Evolutionary conservation across 2,329 filamentous ascomycete genomes (phyloP).

Genomic region (Aspergillus calidoustus): DNA sequence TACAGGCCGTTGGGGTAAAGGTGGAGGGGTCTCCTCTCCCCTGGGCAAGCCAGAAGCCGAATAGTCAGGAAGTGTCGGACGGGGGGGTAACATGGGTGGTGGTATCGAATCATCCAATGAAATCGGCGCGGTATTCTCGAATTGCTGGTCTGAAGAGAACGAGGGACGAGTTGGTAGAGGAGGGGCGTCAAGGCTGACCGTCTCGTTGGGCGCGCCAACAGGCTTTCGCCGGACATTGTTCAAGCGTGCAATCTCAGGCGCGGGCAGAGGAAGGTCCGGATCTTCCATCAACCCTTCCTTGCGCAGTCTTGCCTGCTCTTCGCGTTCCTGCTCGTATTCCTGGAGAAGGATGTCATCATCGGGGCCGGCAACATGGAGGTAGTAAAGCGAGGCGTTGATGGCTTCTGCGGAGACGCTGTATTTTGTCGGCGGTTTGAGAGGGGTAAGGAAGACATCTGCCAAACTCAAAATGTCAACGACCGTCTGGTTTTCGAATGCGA

Average conservation of each 20-base stretch:
- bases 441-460: slow-evolving; percentile 86
- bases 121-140: slow-evolving; percentile 9
- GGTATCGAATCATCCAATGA: slow-evolving; percentile 19
- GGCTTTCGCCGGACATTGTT: slow-evolving; percentile 48
- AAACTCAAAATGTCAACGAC: slow-evolving; percentile 20
- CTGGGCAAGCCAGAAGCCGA: slow-evolving; percentile 2
- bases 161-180: slow-evolving; percentile 25
- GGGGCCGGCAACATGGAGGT: slow-evolving; percentile 76
- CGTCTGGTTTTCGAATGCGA: background rate
- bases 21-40: background rate
- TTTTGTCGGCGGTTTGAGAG: slow-evolving; percentile 84
- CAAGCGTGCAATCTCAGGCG: slow-evolving; percentile 37
- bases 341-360: slow-evolving; percentile 56
- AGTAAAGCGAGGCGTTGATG: slow-evolving; percentile 86
- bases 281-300: slow-evolving; percentile 31
- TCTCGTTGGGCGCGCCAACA: slow-evolving; percentile 30
- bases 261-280: slow-evolving; percentile 24
- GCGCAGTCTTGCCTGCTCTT: slow-evolving; percentile 32
- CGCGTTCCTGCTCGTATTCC: slow-evolving; percentile 44
- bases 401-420: slow-evolving; percentile 83
- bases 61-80: slow-evolving; percentile 15
- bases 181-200: slow-evolving; percentile 21
- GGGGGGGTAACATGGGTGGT: slow-evolving; percentile 21
- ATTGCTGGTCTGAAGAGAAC: slow-evolving; percentile 25
- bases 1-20: slow-evolving; percentile 29